Percentiles rank a stretch among this genome's conserved stretches.
These are phyloP conservation scores for Cinnamomum chago DNA, from an alignment of 164 flowering plant genomes.

Conservation along the genomic window DNA sequence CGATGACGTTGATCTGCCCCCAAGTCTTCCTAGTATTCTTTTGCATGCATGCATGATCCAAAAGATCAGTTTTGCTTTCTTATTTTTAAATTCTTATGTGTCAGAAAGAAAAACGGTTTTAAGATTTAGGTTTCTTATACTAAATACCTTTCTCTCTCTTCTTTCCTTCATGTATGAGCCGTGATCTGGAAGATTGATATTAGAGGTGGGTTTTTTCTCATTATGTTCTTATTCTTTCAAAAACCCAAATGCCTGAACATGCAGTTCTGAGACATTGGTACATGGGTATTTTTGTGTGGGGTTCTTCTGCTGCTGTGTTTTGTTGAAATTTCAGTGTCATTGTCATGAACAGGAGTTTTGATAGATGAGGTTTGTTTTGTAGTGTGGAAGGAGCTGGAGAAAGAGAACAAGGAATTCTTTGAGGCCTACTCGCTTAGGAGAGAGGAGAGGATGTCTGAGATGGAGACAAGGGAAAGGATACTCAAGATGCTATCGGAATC, in stretches of 20 bases:
- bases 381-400: slow-evolving; percentile 95
- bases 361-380: not conserved
- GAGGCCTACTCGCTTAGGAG: slow-evolving; percentile 45
- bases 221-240: too few species aligned
- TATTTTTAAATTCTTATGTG: not conserved
- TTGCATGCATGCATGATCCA: not conserved
- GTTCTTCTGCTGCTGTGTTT: not conserved
- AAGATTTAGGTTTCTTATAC: too few species aligned
- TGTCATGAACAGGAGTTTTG: not conserved
- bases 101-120: too few species aligned
- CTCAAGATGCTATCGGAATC: slow-evolving; percentile 54
- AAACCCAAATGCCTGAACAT: too few species aligned
- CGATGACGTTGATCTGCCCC: too few species aligned
- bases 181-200: too few species aligned
- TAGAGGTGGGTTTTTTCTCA: too few species aligned
- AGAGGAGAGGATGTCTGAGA: slow-evolving; percentile 31
- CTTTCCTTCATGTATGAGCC: not conserved
- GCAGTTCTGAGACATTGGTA: not conserved
- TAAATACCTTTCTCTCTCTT: not conserved
- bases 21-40: too few species aligned
- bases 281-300: not conserved
- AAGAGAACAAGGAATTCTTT: slow-evolving; percentile 86
- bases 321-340: too few species aligned
- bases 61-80: not conserved
- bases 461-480: slow-evolving; percentile 33